Base-by-base conservation (phyloP, 2,329 filamentous ascomycete genomes). In the Penicillium expansum region DNA sequence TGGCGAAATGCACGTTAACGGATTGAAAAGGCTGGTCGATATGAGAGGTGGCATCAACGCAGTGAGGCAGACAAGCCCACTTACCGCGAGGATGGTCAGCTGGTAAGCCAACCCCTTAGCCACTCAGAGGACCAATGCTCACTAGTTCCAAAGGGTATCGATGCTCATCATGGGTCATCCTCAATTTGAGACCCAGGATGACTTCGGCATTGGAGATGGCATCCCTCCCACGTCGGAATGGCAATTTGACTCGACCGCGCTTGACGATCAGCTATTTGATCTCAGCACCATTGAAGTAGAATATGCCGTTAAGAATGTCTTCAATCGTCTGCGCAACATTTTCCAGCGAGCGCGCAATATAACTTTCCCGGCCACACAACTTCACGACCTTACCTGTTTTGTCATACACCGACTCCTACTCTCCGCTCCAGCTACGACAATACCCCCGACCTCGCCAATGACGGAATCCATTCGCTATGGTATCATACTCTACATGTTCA, bases 311-410 rank as follows among this genome's bases (percentile, higher is more conserved):
- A 56, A 49, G 4, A 73, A 77, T 29, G 69, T 78, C 1, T 69
- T 82, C n/a, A 44, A 58, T 18, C 79, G 79, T n/a, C 72, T 84
- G 1, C 76, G 74, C 13, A 67, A 62, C 9, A 66, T 83, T 4
- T 79, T 83, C 48, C 71, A 75, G 1, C 66, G 69, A 4, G 65
- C 73, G 0, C 57, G 67, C 13, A 56, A 39, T 24, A 57, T 57
- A 24, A 58, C 62, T 3, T 61, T 68, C 5, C 60, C 77, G 1
- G 70, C 70, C 0, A 79, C 79, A 0, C 72, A 76, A 44, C 74
- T 85, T 0, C 83, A 85, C 56, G 83, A 85, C 53, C 70, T 85
- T 1, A 80, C 80, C 6, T 83, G 80, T 49, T 85, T 82, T 60
- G 77, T 81, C 22, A 68, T 84, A 0, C 82, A 85, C 57, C 74